These are phyloP conservation scores for Citrus medica DNA, from an alignment of 345 rosid species.

Conservation along the genomic window DNA sequence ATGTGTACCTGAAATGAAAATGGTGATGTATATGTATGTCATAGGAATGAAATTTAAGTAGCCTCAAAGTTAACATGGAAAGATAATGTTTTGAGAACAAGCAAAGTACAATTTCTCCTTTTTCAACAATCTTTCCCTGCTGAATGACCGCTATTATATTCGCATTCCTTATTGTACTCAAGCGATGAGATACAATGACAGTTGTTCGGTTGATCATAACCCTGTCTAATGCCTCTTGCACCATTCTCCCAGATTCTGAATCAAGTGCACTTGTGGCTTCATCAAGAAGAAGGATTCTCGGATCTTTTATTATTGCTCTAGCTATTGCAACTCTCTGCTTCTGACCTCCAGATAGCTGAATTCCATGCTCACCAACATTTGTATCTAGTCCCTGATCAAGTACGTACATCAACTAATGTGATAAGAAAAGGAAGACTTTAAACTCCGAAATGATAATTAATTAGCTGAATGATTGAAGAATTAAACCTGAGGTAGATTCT, in stretches of 20 bases:
- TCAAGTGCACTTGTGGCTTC: conserved; percentile 82
- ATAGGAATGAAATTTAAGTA: not conserved
- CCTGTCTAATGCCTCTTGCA: conserved; percentile 63
- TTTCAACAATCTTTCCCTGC: conserved; percentile 54
- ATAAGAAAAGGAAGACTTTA: too few relatives aligned
- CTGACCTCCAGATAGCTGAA: conserved; percentile 77
- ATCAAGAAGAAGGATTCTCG: conserved; percentile 62
- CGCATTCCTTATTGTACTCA: conserved; percentile 55
- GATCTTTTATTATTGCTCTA: conserved; percentile 67
- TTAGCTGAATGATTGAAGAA: not conserved
- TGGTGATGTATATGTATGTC: not conserved
- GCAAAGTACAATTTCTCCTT: conserved; percentile 29
- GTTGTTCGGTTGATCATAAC: conserved; percentile 64
- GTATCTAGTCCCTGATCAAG: conserved; percentile 55
- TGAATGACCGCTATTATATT: conserved; percentile 57
- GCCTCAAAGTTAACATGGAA: not conserved
- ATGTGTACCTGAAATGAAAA: conserved; percentile 28
- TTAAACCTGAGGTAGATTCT: conserved; percentile 60
- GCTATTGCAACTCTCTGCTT: conserved; percentile 78
- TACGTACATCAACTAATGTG: not conserved
- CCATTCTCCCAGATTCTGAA: conserved; percentile 58
- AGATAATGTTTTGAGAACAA: not conserved
- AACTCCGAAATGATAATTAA: too few relatives aligned
- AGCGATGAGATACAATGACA: conserved; percentile 56
- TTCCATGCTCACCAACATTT: conserved; percentile 80